phyloP scores from a whole-genome alignment of 805 yeast genomes.

The Torulaspora indica region DNA sequence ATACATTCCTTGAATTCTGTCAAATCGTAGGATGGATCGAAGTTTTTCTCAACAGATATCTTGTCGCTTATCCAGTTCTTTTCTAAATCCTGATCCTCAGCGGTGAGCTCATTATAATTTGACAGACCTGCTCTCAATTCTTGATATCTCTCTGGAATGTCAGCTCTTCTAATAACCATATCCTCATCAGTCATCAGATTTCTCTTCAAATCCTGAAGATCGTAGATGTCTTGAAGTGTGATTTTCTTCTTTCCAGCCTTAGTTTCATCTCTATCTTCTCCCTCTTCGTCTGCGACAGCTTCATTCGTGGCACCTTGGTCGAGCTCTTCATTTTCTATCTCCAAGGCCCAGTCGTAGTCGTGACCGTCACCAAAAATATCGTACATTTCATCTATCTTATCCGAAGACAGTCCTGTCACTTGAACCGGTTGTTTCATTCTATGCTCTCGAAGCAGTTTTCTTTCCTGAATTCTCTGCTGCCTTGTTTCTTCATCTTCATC shows the following conservation, averaged over 20 bases:
- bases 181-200: constrained; percentile 90
- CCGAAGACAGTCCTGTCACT: constrained; percentile 68
- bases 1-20: constrained; percentile 66
- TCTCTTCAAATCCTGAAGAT: constrained; percentile 86
- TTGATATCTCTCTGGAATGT: constrained; percentile 91
- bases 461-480: constrained; percentile 37
- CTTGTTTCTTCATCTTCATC: constrained; percentile 64
- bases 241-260: constrained; percentile 31
- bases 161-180: constrained; percentile 77
- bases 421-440: constrained; percentile 52
- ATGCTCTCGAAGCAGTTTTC: constrained; percentile 36
- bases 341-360: constrained; percentile 97
- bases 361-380: constrained; percentile 97
- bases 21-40: constrained; percentile 36
- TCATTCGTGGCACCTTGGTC: constrained; percentile 45
- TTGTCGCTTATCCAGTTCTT: constrained; percentile 75
- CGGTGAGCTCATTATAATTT: constrained; percentile 58
- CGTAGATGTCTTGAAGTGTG: constrained; percentile 84
- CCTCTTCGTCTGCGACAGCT: constrained; percentile 38
- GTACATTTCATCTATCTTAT: constrained; percentile 84
- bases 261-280: constrained; percentile 36
- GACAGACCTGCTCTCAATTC: constrained; percentile 59
- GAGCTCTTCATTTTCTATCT: constrained; percentile 70
- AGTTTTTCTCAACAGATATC: constrained; percentile 53
- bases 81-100: constrained; percentile 65